Conservation (phyloP, 2,329 filamentous ascomycete species). For the Pseudogymnoascus sp. region DNA sequence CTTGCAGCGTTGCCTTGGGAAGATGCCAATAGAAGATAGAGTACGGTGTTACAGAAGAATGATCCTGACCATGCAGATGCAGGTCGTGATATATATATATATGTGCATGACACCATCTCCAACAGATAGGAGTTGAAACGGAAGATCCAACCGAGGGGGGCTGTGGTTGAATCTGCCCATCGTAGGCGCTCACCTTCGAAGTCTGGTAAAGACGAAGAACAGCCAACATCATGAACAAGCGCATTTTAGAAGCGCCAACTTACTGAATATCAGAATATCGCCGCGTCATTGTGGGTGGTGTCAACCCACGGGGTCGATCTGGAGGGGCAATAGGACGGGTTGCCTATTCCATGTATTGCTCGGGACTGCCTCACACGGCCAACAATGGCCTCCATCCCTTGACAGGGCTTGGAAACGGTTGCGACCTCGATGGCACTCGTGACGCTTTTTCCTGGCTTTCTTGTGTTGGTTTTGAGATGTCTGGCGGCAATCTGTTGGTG, state of each 20-base stretch:
- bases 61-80: constrained; percentile 2
- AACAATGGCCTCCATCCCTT: not conserved
- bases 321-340: not conserved
- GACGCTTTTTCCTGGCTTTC: not conserved
- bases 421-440: not conserved
- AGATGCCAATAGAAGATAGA: constrained; percentile 1
- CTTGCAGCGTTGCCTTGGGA: not conserved
- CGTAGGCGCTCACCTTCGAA: not conserved
- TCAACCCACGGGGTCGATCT: not conserved
- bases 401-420: not conserved
- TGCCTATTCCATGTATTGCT: not conserved
- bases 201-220: not conserved
- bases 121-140: not conserved
- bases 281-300: not conserved
- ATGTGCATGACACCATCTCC: not conserved
- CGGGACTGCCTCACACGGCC: not conserved
- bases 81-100: not conserved
- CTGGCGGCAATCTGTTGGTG: not conserved
- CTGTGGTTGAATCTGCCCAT: constrained; percentile 1
- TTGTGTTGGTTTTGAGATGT: not conserved
- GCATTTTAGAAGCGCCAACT: not conserved
- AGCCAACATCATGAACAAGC: not conserved
- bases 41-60: constrained; percentile 1
- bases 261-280: constrained; percentile 3
- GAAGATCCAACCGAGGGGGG: not conserved